Conservation (phyloP, 495 filamentous ascomycete genomes). For the Aspergillus sclerotioniger region DNA sequence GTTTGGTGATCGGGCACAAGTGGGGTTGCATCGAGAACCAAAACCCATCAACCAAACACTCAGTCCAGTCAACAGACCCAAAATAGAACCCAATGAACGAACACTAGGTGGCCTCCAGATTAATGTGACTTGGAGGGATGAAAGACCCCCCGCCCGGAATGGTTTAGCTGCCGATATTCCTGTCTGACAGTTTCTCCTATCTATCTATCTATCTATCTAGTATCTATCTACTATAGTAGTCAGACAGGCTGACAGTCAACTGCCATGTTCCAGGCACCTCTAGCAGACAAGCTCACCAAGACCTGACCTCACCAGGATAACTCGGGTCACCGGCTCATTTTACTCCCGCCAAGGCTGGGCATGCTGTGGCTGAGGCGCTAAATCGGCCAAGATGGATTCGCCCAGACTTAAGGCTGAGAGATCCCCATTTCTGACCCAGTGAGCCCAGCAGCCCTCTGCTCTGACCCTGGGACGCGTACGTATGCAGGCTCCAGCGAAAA, state of each 20-base stretch:
- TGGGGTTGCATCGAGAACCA: background rate
- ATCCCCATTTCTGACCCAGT: slow-evolving; percentile 2
- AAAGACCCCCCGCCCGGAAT: background rate
- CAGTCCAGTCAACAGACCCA: background rate
- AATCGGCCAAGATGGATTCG: background rate
- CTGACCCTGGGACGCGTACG: slow-evolving; percentile 5
- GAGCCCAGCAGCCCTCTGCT: background rate
- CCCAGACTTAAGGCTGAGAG: slow-evolving; percentile 7
- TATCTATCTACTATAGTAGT: too few relatives aligned
- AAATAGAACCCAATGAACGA: background rate
- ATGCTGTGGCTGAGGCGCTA: slow-evolving; percentile 6
- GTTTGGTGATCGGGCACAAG: background rate
- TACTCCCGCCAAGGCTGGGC: slow-evolving; percentile 2
- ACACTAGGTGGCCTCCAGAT: background rate
- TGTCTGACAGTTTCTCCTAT: too few relatives aligned
- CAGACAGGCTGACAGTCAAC: too few relatives aligned
- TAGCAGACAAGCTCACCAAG: too few relatives aligned
- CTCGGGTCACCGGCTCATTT: background rate
- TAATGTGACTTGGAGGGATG: background rate
- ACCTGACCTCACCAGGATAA: too few relatives aligned
- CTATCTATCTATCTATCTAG: too few relatives aligned
- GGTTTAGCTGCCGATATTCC: background rate
- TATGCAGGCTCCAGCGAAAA: background rate
- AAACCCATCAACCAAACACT: too few relatives aligned
- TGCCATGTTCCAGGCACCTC: too few relatives aligned